Evolutionary conservation across 208 protist genomes (phyloP).

Genomic region (Trypanosoma scelopori): DNA sequence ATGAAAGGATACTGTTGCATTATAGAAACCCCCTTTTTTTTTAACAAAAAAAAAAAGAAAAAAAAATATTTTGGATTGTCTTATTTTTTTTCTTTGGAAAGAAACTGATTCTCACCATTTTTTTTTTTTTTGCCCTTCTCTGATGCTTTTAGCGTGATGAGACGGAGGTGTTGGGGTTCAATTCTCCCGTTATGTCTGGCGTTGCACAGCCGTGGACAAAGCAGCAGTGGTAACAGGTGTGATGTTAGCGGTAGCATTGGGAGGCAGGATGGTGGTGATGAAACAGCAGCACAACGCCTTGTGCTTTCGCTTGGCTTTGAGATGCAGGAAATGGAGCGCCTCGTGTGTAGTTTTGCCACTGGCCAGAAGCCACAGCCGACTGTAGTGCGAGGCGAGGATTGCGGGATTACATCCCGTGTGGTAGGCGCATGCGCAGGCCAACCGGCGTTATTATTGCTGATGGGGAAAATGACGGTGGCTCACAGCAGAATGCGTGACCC

Average conservation of each 20-base stretch:
- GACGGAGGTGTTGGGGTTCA: not conserved
- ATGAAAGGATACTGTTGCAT: too few species aligned
- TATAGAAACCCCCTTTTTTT: too few species aligned
- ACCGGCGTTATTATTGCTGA: not conserved
- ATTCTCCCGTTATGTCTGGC: not conserved
- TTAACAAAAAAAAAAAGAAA: too few species aligned
- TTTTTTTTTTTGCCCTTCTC: not conserved
- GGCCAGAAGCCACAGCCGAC: constrained; percentile 4
- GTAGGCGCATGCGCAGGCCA: constrained; percentile 2
- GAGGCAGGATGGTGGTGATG: not conserved
- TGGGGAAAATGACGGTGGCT: not conserved
- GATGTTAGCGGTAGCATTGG: not conserved
- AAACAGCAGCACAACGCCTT: constrained; percentile 4
- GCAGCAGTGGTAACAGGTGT: not conserved
- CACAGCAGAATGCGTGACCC: not conserved
- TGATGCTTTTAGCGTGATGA: not conserved
- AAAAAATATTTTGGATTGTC: too few species aligned
- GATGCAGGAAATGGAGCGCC: constrained; percentile 6
- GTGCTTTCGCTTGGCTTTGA: constrained; percentile 24
- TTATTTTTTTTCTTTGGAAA: not conserved
- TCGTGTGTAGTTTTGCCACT: constrained; percentile 15
- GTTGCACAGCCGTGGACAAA: not conserved
- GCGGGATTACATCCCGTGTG: not conserved
- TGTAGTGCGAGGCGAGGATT: not conserved
- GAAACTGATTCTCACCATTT: not conserved